phyloP scores from a whole-genome alignment of 257 asterid species.

The Fraxinus americana region DNA sequence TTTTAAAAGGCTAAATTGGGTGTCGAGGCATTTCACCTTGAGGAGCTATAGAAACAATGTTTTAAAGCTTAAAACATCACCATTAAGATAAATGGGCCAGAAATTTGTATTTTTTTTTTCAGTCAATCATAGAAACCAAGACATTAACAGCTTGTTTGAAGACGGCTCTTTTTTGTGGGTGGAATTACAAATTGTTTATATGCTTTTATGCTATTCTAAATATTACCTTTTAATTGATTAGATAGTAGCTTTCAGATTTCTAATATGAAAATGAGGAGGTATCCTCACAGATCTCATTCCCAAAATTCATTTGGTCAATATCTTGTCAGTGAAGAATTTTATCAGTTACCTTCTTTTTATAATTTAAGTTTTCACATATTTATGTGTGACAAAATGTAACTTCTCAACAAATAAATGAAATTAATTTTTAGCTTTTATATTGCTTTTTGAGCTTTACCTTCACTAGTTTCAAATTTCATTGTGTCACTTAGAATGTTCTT shows the following conservation, averaged over 20 bases:
- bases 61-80: neutral
- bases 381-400: neutral
- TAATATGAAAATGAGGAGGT: neutral
- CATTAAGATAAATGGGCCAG: neutral
- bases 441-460: neutral
- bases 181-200: neutral
- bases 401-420: neutral
- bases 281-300: neutral
- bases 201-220: neutral
- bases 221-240: neutral
- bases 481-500: neutral
- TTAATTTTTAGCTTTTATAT: too few relatives aligned
- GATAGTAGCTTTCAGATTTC: neutral
- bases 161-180: neutral
- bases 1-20: neutral
- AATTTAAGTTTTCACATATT: neutral
- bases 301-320: too few relatives aligned
- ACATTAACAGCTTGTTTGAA: neutral
- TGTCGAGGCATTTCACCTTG: neutral
- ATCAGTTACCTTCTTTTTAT: neutral
- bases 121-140: neutral
- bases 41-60: neutral
- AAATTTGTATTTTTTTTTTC: neutral
- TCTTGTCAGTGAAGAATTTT: neutral
- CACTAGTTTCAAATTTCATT: conserved; percentile 11